Percentiles rank a stretch among this genome's conserved stretches.
phyloP scores from a whole-genome alignment of 129 eudicot species.

The Rutidosis leptorrhynchoides region DNA sequence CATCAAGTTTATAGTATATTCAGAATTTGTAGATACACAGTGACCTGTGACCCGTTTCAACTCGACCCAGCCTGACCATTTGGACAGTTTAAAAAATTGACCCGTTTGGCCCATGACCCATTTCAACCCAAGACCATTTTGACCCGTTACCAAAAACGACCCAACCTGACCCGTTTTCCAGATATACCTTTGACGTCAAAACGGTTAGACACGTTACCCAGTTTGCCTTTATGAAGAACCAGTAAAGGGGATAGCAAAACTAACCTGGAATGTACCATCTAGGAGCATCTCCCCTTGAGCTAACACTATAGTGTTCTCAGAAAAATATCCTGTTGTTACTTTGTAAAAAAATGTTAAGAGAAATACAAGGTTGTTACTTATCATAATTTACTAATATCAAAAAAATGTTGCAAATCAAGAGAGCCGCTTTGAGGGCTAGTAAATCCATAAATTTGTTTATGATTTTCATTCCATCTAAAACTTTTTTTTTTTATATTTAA shows the following conservation, averaged over 20 bases:
- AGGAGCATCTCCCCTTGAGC: constrained; percentile 95
- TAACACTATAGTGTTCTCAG: constrained; percentile 86
- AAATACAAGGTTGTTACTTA: neutral
- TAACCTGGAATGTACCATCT: constrained; percentile 83
- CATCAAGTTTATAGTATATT: neutral
- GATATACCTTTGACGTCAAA: neutral
- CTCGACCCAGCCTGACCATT: too few species aligned
- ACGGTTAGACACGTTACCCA: neutral
- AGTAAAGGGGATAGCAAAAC: constrained; percentile 7
- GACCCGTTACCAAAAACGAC: too few species aligned
- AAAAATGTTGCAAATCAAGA: neutral
- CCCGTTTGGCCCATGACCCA: too few species aligned
- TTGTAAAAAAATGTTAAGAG: constrained; percentile 67
- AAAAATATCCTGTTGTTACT: constrained; percentile 83
- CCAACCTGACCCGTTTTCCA: too few species aligned
- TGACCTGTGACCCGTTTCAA: neutral
- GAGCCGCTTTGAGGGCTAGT: neutral
- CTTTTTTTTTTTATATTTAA: neutral
- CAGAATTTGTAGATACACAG: neutral
- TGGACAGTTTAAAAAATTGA: too few species aligned
- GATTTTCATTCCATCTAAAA: constrained; percentile 17
- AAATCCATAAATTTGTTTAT: neutral
- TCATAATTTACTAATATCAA: neutral
- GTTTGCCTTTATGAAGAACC: constrained; percentile 12
- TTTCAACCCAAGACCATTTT: too few species aligned